Conservation (phyloP, 2,329 filamentous ascomycete genomes). For the Cladosporium sp. region DNA sequence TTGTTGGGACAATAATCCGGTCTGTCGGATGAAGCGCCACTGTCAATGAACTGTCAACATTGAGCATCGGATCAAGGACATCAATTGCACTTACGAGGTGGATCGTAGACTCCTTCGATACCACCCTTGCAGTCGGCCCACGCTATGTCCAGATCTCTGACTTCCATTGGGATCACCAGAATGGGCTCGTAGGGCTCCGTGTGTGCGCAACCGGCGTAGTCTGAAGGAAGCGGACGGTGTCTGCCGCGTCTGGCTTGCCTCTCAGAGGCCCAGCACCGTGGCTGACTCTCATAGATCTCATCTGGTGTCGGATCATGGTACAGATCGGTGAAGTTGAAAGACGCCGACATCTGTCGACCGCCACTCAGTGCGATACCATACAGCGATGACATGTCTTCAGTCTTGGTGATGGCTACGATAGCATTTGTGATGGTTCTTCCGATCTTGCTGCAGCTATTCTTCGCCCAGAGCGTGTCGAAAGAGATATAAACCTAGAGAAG, state of each 20-base stretch:
- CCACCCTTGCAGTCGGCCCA: slow-evolving; percentile 28
- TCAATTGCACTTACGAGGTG: slow-evolving; percentile 14
- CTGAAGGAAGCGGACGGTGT: background rate
- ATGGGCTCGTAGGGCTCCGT: slow-evolving; percentile 27
- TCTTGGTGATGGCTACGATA: slow-evolving; percentile 26
- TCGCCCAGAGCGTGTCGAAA: slow-evolving; percentile 28
- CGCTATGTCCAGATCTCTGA: slow-evolving; percentile 23
- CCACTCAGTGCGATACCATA: background rate
- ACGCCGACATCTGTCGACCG: background rate
- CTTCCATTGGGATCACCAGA: slow-evolving; percentile 24
- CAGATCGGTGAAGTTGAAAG: slow-evolving; percentile 22
- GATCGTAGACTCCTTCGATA: slow-evolving; percentile 27
- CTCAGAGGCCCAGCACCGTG: slow-evolving; percentile 24
- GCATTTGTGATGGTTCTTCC: slow-evolving; percentile 24
- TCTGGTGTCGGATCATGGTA: slow-evolving; percentile 15
- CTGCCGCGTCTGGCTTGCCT: slow-evolving; percentile 16
- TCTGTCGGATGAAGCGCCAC: slow-evolving; percentile 4
- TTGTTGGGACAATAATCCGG: background rate
- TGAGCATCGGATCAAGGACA: too few species aligned
- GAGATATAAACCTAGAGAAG: slow-evolving; percentile 28
- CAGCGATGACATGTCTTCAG: slow-evolving; percentile 18
- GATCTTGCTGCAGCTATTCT: slow-evolving; percentile 26
- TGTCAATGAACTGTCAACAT: background rate
- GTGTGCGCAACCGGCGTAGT: slow-evolving; percentile 23
- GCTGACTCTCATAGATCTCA: slow-evolving; percentile 27